Conservation (phyloP, 2,329 filamentous ascomycete genomes). For the Colletotrichum truncatum region DNA sequence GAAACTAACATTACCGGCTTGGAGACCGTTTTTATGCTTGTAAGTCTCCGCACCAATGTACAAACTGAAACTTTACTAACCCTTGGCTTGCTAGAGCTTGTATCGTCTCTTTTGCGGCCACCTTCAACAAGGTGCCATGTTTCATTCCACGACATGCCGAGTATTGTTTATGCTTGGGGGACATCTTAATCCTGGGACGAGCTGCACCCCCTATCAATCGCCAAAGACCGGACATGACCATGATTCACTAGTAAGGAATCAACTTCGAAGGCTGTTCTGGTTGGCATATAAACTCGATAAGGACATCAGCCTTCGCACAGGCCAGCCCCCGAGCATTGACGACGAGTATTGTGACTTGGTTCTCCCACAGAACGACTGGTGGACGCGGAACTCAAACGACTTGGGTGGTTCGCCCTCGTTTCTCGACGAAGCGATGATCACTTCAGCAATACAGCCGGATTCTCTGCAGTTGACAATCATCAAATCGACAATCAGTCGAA, state of each 20-base stretch:
- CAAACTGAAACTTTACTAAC: background rate
- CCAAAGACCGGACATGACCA: constrained; percentile 8
- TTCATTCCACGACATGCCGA: constrained; percentile 54
- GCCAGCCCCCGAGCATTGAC: constrained; percentile 59
- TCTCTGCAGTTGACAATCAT: constrained; percentile 60
- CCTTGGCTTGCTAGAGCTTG: constrained; percentile 40
- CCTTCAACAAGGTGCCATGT: constrained; percentile 53
- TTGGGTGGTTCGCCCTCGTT: constrained; percentile 27
- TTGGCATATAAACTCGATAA: constrained; percentile 64
- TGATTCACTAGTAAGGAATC: constrained; percentile 38
- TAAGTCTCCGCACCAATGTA: constrained; percentile 39
- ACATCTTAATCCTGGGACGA: constrained; percentile 39
- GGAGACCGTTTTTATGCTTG: constrained; percentile 57
- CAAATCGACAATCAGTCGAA: constrained; percentile 58
- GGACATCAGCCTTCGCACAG: constrained; percentile 62
- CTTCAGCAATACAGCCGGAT: constrained; percentile 48
- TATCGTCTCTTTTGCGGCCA: constrained; percentile 56
- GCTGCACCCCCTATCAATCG: constrained; percentile 29
- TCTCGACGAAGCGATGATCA: constrained; percentile 14
- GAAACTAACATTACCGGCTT: constrained; percentile 53
- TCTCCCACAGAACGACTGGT: constrained; percentile 49
- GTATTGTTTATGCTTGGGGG: constrained; percentile 59
- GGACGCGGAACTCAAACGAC: constrained; percentile 32
- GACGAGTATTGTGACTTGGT: constrained; percentile 64
- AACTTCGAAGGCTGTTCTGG: constrained; percentile 60